A percentile compares a stretch with the other conserved stretches of the same genome.
phyloP scores from a whole-genome alignment of 495 filamentous ascomycete genomes.

The Tuber umbilicatum region DNA sequence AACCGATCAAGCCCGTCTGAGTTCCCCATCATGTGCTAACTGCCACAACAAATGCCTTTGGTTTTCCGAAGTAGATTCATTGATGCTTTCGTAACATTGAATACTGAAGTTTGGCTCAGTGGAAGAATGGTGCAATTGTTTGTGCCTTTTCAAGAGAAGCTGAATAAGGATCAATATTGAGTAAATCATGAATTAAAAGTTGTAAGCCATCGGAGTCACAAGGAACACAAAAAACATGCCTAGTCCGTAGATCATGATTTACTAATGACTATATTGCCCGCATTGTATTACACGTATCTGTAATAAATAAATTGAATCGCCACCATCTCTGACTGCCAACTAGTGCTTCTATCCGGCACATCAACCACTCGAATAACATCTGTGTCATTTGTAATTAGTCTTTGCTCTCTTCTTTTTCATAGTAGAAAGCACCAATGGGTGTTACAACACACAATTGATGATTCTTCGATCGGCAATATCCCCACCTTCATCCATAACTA shows the following conservation, averaged over 20 bases:
- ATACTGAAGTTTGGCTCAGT: background rate
- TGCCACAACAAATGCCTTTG: background rate
- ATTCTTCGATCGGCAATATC: background rate
- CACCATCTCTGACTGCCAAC: background rate
- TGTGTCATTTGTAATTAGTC: background rate
- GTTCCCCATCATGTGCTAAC: background rate
- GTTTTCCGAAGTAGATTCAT: background rate
- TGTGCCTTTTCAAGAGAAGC: background rate
- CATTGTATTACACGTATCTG: background rate
- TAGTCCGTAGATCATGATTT: background rate
- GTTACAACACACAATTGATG: no score
- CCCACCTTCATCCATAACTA: background rate
- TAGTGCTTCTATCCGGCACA: background rate
- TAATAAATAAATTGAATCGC: background rate
- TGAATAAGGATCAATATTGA: background rate
- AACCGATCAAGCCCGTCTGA: background rate
- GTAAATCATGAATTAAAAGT: background rate
- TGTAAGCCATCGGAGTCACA: background rate
- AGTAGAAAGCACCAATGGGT: no score
- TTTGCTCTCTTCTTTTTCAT: no score
- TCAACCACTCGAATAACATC: background rate
- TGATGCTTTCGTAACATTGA: background rate
- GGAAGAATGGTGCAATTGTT: background rate
- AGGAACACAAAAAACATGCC: background rate
- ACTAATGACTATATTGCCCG: background rate